These are phyloP conservation scores for Scopulariopsis brevicaulis DNA, from an alignment of 2,329 filamentous ascomycete species.

Conservation along the genomic window DNA sequence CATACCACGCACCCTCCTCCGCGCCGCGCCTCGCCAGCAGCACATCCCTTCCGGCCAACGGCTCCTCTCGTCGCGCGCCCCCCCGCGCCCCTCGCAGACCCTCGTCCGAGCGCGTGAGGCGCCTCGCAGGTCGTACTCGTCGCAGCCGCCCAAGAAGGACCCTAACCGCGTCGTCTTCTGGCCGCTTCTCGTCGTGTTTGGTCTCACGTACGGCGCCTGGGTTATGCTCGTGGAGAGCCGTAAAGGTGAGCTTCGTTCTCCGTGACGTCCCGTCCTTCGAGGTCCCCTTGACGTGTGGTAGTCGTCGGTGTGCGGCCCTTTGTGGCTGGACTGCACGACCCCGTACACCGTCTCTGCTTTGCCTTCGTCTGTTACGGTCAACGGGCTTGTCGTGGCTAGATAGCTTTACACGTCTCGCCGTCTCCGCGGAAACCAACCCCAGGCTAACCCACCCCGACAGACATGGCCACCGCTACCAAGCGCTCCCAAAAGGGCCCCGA, in stretches of 20 bases:
- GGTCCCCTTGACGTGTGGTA: neutral
- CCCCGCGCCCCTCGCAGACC: neutral
- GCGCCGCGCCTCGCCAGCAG: neutral
- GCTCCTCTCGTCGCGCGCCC: neutral
- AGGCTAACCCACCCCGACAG: slow-evolving; percentile 13
- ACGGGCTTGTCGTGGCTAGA: neutral
- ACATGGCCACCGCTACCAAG: slow-evolving; percentile 1
- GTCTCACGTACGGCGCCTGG: slow-evolving; percentile 35
- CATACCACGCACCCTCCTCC: neutral
- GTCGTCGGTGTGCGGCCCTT: neutral
- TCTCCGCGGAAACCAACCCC: neutral
- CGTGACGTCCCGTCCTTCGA: neutral
- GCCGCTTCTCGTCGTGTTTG: slow-evolving; percentile 42
- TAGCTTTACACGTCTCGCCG: neutral
- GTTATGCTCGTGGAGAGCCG: slow-evolving; percentile 35
- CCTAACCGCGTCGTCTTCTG: slow-evolving; percentile 25
- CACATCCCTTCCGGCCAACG: neutral
- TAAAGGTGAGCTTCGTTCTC: slow-evolving; percentile 24
- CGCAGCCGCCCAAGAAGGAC: slow-evolving; percentile 2
- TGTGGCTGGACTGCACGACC: neutral
- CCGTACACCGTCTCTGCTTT: too few species aligned
- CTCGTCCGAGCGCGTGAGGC: neutral
- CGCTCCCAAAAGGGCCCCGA: neutral
- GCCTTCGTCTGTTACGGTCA: neutral
- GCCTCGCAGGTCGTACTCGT: slow-evolving; percentile 1